phyloP scores from a whole-genome alignment of 2,329 filamentous ascomycete species.

The Fusarium papillatum region DNA sequence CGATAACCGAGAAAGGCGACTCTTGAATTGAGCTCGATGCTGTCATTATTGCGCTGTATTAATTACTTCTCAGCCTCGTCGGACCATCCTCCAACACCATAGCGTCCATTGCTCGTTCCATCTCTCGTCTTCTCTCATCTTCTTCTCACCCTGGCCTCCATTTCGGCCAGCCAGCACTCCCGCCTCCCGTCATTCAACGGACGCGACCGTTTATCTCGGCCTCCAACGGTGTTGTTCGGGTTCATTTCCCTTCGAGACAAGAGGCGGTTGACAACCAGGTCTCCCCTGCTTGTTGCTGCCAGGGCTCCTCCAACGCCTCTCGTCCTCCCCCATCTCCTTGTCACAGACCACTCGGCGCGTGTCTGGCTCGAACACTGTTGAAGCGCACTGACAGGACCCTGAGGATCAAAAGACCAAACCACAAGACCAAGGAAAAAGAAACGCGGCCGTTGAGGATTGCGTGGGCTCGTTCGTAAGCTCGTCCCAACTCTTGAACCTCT shows the following conservation, averaged over 20 bases:
- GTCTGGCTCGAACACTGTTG: conserved; percentile 2
- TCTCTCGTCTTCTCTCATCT: neutral
- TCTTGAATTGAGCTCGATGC: neutral
- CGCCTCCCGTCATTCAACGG: conserved; percentile 1
- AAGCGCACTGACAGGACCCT: conserved; percentile 39
- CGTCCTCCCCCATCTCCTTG: conserved; percentile 15
- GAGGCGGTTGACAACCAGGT: conserved; percentile 30
- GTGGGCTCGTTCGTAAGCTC: conserved; percentile 23
- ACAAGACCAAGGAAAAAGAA: conserved; percentile 13
- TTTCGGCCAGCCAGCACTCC: neutral
- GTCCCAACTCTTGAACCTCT: conserved; percentile 27
- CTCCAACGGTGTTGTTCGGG: conserved; percentile 1
- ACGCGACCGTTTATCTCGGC: neutral
- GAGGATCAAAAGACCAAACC: conserved; percentile 19
- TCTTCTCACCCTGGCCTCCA: neutral
- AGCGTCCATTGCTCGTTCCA: too few relatives aligned
- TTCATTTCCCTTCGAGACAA: conserved; percentile 14
- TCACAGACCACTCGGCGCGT: conserved; percentile 9
- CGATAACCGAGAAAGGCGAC: conserved; percentile 6
- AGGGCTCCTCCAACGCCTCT: conserved; percentile 7
- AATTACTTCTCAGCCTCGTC: neutral
- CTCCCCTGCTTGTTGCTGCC: conserved; percentile 41
- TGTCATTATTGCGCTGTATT: neutral
- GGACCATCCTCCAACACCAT: neutral
- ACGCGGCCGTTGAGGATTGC: conserved; percentile 4